phyloP scores from a whole-genome alignment of 2,329 filamentous ascomycete genomes.

The Drechslerella dactyloides region DNA sequence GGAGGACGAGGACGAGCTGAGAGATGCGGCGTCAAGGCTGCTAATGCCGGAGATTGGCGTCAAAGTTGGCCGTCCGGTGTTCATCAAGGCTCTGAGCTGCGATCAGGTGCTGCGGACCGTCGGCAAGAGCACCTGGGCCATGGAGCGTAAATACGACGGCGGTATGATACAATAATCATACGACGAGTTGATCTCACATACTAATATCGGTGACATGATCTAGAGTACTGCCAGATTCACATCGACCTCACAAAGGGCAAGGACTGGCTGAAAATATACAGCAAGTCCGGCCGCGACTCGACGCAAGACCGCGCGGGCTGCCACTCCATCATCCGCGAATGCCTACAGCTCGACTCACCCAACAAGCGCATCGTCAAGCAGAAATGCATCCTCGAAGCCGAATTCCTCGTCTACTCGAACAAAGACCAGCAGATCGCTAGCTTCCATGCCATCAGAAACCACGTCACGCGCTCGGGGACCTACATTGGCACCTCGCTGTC shows the following conservation, averaged over 20 bases:
- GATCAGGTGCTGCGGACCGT: conserved; percentile 26
- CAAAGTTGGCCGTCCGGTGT: conserved; percentile 53
- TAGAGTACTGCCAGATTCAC: conserved; percentile 87
- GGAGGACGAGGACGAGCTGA: conserved; percentile 25
- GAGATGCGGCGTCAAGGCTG: conserved; percentile 29
- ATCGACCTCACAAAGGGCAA: conserved; percentile 68
- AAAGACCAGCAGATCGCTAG: conserved; percentile 69
- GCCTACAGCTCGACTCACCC: conserved; percentile 67
- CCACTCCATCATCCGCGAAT: conserved; percentile 66
- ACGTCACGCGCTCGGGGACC: conserved; percentile 74
- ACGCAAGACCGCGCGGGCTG: conserved; percentile 69
- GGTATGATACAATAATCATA: conserved; percentile 12
- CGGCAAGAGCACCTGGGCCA: conserved; percentile 45
- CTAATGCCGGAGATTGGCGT: conserved; percentile 53
- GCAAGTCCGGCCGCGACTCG: conserved; percentile 89
- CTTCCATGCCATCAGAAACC: conserved; percentile 83
- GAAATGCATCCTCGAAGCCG: conserved; percentile 80
- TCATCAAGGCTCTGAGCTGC: conserved; percentile 52
- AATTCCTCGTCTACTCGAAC: conserved; percentile 79
- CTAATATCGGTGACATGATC: background rate
- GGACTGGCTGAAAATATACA: conserved; percentile 76
- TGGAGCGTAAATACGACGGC: conserved; percentile 55
- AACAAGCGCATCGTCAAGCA: conserved; percentile 66
- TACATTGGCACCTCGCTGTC: conserved; percentile 73
- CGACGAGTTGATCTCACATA: too few species aligned